phyloP scores from a whole-genome alignment of 1,284 basidiomycete genomes.

The Omphalotus olearius region DNA sequence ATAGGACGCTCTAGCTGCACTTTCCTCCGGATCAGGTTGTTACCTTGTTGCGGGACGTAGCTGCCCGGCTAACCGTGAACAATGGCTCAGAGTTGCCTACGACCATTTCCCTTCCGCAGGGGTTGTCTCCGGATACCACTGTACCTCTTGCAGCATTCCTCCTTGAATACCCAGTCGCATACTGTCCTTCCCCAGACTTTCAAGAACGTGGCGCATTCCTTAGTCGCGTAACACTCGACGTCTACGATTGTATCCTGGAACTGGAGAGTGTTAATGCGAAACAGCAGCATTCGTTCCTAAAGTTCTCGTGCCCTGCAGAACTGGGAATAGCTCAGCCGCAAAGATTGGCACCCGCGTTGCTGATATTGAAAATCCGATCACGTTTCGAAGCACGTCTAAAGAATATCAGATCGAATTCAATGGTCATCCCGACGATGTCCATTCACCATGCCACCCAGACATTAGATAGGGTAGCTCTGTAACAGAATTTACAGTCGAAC shows the following conservation, averaged over 20 bases:
- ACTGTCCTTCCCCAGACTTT: conserved; percentile 31
- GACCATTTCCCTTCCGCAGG: conserved; percentile 23
- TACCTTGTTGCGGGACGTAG: conserved; percentile 5
- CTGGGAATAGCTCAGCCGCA: conserved; percentile 4
- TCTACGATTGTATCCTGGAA: conserved; percentile 37
- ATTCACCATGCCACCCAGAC: conserved; percentile 28
- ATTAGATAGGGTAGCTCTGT: conserved; percentile 38
- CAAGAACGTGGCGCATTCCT: conserved; percentile 33
- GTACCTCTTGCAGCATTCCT: conserved; percentile 50
- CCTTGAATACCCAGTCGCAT: conserved; percentile 56
- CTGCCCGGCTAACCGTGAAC: conserved; percentile 11
- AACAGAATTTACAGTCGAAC: conserved; percentile 10
- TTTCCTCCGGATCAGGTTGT: background rate
- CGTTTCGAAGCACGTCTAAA: conserved; percentile 19
- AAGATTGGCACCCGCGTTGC: background rate
- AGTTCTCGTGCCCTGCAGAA: conserved; percentile 20
- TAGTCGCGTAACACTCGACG: conserved; percentile 36
- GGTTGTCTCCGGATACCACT: conserved; percentile 21
- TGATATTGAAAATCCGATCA: conserved; percentile 3
- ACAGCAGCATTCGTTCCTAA: conserved; percentile 10
- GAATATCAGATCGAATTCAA: no score
- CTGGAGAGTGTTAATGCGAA: background rate
- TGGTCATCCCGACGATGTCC: conserved; percentile 11
- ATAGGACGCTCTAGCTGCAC: background rate
- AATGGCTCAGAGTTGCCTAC: conserved; percentile 3